Evolutionary conservation across 164 flowering plant genomes (phyloP), one percentile per base, ranked within the genome.

Genomic region (Berberis vulgaris): DNA sequence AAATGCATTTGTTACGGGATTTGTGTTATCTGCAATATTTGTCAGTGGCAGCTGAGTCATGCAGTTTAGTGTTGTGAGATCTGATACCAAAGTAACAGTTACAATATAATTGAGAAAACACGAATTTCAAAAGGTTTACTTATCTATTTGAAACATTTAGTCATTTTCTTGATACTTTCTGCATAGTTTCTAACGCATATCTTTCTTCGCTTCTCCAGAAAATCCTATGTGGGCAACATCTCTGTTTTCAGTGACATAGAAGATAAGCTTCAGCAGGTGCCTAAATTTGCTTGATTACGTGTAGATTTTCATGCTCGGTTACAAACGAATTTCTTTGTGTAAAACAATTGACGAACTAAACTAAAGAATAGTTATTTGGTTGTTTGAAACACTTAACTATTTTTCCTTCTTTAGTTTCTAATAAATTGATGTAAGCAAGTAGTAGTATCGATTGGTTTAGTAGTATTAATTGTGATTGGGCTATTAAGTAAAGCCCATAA

Each of bases 151-250:
- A 11, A 47, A 47, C 50, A 47, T 47, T 47, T 11, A 6, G 5
- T 47, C 10, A 6, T 6, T 47, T 4, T 47, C 7, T 47, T 47
- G 7, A 6, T 47, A 47, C 10, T 47, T 1, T 47, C 7, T 47
- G 7, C 4, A 10, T 52, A 11, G n/a, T 52, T 52, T 26, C 47
- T 59, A 59, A n/a, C 56, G 47, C 53, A 45, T 67, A 38, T 43
- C 58, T 4, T 45, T 65, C 55, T 65, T 26, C 26, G 53, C 73
- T 63, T 67, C 69, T 67, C 41, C 88, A 94, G 99, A 70, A 82
- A 70, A 58, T 89, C 99, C 8, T 91, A 77, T 73, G 79, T 94
- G 68, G 99, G 99, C 63, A 94, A 94, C 72, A 61, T 84, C 58
- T 63, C 83, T 50, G 47, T 87, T 66, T 89, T 94, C 78, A 44